Evolutionary conservation across 345 rosid genomes (phyloP), one percentile per base, ranked within the genome.

Genomic region (Camelina neglecta): DNA sequence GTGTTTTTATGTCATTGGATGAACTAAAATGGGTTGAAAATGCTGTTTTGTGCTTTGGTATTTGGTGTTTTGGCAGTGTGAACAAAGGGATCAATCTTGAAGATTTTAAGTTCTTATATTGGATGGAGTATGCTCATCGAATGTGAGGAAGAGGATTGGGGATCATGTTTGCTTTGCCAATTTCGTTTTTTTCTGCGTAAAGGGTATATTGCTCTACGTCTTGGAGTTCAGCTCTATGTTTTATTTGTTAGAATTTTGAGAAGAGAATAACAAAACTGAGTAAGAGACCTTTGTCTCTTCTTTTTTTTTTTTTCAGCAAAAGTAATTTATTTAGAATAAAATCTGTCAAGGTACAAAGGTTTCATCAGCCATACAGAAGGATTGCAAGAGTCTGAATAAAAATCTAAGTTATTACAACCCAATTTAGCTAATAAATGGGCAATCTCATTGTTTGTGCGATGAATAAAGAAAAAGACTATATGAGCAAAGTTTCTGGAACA

Each of bases 61-160:
- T 42, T 35, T 49, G 48, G 58, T 58, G 53, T 36, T 20, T 58
- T 58, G 74, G 79, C 84, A 92, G 97, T 60, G 86, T 90, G 75
- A 95, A 92, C 82, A 89, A 80, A 87, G 97, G 98, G 82, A 95
- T 95, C 96, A 90, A 77, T 44, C 59, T 95, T 73, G 97, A 87
- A 67, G 98, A 92, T 81, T 95, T 95, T 79, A 95, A 90, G 81
- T 95, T 95, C 73, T 92, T 92, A 51, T 95, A 87, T 81, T 89
- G 99, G 99, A 95, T 92, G 97, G 98, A 92, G 82, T 95, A 92
- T 67, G 97, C 90, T 38, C 97, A 92, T 81, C 93, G 94, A 24
- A 90, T 95, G 98, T 90, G 99, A 97, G 98, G 97, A 81, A 89
- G 98, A 83, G 99, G 87, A 47, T 81, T 95, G 16, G 98, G 99